Conservation (phyloP, 2,329 filamentous ascomycete genomes). For the Nannizziopsis barbatae region DNA sequence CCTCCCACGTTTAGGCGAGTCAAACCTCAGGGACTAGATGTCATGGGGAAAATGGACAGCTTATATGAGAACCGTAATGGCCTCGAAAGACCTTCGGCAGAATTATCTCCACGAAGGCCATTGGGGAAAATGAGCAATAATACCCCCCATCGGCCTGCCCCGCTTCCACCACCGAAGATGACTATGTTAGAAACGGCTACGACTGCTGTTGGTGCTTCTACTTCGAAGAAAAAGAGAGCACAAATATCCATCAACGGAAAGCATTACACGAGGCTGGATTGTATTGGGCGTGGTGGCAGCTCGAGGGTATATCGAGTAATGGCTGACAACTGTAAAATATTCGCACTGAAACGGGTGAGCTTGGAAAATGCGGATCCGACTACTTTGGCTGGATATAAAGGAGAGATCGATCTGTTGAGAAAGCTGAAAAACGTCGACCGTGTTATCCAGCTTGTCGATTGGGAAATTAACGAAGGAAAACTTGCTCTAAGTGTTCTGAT, state of each 20-base stretch:
- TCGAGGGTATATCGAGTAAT: slow-evolving; percentile 93
- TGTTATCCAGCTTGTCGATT: slow-evolving; percentile 83
- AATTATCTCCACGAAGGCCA: slow-evolving; percentile 35
- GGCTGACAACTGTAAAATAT: slow-evolving; percentile 91
- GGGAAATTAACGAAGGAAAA: slow-evolving; percentile 86
- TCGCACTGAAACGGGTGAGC: slow-evolving; percentile 85
- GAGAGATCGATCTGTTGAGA: slow-evolving; percentile 82
- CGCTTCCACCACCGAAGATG: slow-evolving; percentile 83
- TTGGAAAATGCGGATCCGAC: slow-evolving; percentile 78
- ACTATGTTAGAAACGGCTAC: slow-evolving; percentile 88
- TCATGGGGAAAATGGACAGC: slow-evolving; percentile 48
- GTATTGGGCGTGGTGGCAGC: slow-evolving; percentile 82
- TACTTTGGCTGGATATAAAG: slow-evolving; percentile 77
- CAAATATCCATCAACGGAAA: slow-evolving; percentile 84
- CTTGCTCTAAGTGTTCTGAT: slow-evolving; percentile 82
- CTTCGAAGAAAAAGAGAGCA: slow-evolving; percentile 64
- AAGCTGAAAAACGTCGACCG: slow-evolving; percentile 75
- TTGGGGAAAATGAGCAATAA: slow-evolving; percentile 49
- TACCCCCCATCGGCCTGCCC: slow-evolving; percentile 67
- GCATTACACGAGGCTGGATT: slow-evolving; percentile 77
- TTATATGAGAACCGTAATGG: slow-evolving; percentile 32
- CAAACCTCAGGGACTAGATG: slow-evolving; percentile 45
- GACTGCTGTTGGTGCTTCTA: slow-evolving; percentile 65
- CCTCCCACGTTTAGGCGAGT: slow-evolving; percentile 56
- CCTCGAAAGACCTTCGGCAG: slow-evolving; percentile 34